These are phyloP conservation scores for Podaxis sp. DNA, from an alignment of 768 basidiomycete genomes.

Conservation along the genomic window DNA sequence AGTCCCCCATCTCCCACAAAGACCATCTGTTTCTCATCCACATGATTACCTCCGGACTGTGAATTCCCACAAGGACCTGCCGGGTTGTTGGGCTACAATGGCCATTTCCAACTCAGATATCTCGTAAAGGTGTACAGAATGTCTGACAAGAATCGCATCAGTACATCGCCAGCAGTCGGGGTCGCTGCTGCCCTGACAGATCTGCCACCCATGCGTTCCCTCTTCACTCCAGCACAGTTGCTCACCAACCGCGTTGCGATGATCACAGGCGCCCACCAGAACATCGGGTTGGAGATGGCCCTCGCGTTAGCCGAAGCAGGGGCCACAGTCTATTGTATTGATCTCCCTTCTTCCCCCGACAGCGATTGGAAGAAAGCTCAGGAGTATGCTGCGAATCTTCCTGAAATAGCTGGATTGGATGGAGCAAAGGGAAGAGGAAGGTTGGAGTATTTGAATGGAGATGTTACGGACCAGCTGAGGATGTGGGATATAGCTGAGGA, in stretches of 20 bases:
- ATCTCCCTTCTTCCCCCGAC: slow-evolving; percentile 46
- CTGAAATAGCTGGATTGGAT: neutral
- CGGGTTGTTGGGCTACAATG: no score
- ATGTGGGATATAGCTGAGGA: slow-evolving; percentile 43
- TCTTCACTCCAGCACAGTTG: slow-evolving; percentile 28
- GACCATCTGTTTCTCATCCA: neutral
- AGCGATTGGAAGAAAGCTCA: slow-evolving; percentile 44
- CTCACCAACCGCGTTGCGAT: slow-evolving; percentile 53
- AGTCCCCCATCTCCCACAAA: no score
- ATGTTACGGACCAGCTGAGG: slow-evolving; percentile 54
- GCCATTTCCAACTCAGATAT: no score
- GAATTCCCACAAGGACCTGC: neutral
- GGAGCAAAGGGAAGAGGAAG: slow-evolving; percentile 20
- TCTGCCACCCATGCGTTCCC: neutral
- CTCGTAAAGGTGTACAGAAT: neutral
- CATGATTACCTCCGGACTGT: neutral
- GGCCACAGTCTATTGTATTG: slow-evolving; percentile 51
- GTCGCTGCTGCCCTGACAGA: neutral
- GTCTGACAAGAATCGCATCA: neutral
- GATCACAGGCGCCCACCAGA: slow-evolving; percentile 60
- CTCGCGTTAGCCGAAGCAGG: slow-evolving; percentile 42
- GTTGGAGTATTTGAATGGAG: slow-evolving; percentile 45
- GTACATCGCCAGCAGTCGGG: neutral
- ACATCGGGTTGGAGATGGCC: slow-evolving; percentile 79
- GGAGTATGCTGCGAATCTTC: slow-evolving; percentile 35